phyloP scores from a whole-genome alignment of 1,284 basidiomycete species.

The Pholiota adiposa region DNA sequence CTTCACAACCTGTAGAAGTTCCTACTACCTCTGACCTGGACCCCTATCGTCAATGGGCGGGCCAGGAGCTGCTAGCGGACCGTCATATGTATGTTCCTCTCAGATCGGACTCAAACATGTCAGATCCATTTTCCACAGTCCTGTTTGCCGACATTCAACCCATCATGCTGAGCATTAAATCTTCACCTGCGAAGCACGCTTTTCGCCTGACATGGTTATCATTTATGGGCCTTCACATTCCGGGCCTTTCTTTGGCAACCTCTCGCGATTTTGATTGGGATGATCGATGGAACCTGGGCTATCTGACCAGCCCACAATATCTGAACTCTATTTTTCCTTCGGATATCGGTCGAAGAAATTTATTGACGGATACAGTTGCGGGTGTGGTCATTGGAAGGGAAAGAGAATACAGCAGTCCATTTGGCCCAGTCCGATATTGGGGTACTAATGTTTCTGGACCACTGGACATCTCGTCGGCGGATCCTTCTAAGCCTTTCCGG shows the following conservation, averaged over 20 bases:
- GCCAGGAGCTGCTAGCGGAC: conserved; percentile 60
- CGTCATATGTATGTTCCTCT: conserved; percentile 49
- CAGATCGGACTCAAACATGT: conserved; percentile 60
- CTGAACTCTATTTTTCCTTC: conserved; percentile 60
- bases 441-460: conserved; percentile 53
- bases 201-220: conserved; percentile 81
- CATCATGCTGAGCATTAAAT: conserved; percentile 66
- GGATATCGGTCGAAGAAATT: conserved; percentile 30
- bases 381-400: conserved; percentile 71
- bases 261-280: conserved; percentile 50
- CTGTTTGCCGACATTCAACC: conserved; percentile 81
- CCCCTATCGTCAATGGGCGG: conserved; percentile 74
- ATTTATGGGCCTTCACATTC: conserved; percentile 76
- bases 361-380: conserved; percentile 59
- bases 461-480: conserved; percentile 49
- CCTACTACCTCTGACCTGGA: conserved; percentile 44
- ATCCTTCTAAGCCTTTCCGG: conserved; percentile 50
- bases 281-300: conserved; percentile 64
- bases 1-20: conserved; percentile 11
- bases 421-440: conserved; percentile 75
- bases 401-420: conserved; percentile 58
- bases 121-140: conserved; percentile 81
- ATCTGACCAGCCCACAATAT: conserved; percentile 46
- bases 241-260: conserved; percentile 58
- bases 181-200: conserved; percentile 55